A percentile compares a stretch with the other conserved stretches of the same genome.
Conservation (phyloP, 2,329 filamentous ascomycete genomes). For the Sporothrix pallida region DNA sequence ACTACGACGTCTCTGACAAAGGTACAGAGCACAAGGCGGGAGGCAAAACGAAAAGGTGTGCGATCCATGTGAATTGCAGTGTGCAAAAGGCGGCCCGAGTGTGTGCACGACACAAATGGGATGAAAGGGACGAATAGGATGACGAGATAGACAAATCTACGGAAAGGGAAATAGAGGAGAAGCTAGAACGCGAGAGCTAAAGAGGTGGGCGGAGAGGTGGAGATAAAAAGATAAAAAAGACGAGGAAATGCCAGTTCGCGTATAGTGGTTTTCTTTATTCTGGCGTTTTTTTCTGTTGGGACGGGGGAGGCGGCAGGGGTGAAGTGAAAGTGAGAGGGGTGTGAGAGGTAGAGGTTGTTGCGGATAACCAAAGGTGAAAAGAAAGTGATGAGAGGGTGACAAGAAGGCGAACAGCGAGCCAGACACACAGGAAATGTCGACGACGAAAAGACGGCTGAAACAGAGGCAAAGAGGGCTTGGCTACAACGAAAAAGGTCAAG, state of each 20-base stretch:
- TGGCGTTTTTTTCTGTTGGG: neutral
- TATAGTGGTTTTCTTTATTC: conserved; percentile 10
- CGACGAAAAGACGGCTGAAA: conserved; percentile 10
- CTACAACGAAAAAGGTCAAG: neutral
- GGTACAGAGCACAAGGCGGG: too few species aligned
- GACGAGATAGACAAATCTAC: neutral
- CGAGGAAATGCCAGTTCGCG: conserved; percentile 23
- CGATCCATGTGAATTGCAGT: neutral
- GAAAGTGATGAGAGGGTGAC: neutral
- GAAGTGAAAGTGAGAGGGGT: neutral
- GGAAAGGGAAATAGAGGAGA: neutral
- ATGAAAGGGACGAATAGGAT: neutral
- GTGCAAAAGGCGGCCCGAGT: neutral
- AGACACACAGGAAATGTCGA: neutral
- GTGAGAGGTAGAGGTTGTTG: neutral
- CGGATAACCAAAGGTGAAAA: neutral
- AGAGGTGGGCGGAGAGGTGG: conserved; percentile 13
- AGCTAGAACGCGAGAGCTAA: conserved; percentile 1
- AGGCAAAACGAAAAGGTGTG: neutral
- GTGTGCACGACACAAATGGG: neutral
- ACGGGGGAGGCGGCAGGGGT: neutral
- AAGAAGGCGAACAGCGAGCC: neutral
- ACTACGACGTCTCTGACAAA: neutral
- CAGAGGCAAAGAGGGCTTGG: conserved; percentile 15
- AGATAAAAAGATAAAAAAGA: neutral